Base-by-base conservation (phyloP, 192 early-diverging fungal genomes). In the Coemansia sp. region DNA sequence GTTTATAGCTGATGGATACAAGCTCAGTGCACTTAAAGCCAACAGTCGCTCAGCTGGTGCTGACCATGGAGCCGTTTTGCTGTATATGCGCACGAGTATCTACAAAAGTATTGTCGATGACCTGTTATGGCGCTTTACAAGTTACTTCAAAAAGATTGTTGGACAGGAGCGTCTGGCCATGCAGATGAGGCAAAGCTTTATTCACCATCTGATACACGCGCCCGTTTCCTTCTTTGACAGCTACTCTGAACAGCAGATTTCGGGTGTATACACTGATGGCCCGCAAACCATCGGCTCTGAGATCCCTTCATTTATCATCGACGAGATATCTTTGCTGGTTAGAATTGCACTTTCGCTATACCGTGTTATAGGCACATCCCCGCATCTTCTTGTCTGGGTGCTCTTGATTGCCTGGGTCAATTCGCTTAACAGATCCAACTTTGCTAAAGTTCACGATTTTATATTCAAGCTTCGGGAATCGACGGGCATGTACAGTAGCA, bases 171-270 rank as follows among this genome's bases (percentile, higher is more conserved):
- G 69, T 7, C 29, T 74, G 7, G 63, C 67, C 3, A 14, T 28
- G 31, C 59, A 29, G 16, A 56, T 74, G 45, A 66, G 69, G 54
- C 32, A 48, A 5, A 31, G 25, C 20, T 80, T 80, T 66, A 42
- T 75, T 6, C 20, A 63, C 4, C 60, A 59, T 16, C 57, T 75
- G 55, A 50, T 80, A 3, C 34, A 68, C n/a, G 77, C 72, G 2
- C 77, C 77, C 2, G 45, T 75, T 7, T 69, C 66, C n/a, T 75
- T 75, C 32, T 80, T 75, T 36, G 77, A 80, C 33, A 65, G 69
- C 40, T 71, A 52, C 3, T 67, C 66, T 17, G 48, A 66, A 3
- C 77, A 75, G 34, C 48, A 80, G 10, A 60, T 75, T 7, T 65
- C 60, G 1, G 50, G 55, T 1, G 68, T 61, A 3, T 80, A 75